phyloP scores from a whole-genome alignment of 73 alveolate genomes.

The Durusdinium trenchii region DNA sequence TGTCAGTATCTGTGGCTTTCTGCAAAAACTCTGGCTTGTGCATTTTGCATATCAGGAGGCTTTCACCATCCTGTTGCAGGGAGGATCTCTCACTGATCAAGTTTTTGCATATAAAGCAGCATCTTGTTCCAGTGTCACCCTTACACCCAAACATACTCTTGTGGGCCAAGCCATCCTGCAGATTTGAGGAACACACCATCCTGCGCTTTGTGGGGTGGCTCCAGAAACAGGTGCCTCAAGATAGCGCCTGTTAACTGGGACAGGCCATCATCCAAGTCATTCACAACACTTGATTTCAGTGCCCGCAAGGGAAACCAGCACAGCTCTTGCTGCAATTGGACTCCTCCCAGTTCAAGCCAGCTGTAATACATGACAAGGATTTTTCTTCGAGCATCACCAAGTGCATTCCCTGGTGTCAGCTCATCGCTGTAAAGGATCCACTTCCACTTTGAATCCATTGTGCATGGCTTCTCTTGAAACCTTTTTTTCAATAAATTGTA shows the following conservation, averaged over 20 bases:
- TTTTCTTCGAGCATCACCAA: background rate
- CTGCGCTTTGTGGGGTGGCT: background rate
- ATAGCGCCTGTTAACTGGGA: constrained; percentile 17
- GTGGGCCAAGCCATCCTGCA: constrained; percentile 23
- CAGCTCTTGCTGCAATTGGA: background rate
- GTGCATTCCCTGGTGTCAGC: background rate
- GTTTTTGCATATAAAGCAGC: background rate
- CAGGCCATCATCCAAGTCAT: background rate
- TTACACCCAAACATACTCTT: constrained; percentile 1
- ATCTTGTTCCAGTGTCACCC: background rate
- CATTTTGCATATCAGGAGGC: background rate
- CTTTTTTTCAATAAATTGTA: background rate
- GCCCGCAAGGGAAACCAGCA: background rate
- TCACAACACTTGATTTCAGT: background rate
- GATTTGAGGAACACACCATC: background rate
- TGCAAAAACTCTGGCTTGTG: background rate
- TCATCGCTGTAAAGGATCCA: background rate
- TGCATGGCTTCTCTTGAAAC: background rate
- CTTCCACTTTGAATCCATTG: background rate
- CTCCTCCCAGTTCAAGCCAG: background rate
- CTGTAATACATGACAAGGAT: background rate
- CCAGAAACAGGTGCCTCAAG: background rate
- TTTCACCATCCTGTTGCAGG: background rate
- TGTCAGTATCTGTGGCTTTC: background rate
- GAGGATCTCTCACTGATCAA: background rate